Evolutionary conservation across 1,284 basidiomycete genomes (phyloP), one percentile per base, ranked within the genome.

Genomic region (Ceratobasidium sp.): DNA sequence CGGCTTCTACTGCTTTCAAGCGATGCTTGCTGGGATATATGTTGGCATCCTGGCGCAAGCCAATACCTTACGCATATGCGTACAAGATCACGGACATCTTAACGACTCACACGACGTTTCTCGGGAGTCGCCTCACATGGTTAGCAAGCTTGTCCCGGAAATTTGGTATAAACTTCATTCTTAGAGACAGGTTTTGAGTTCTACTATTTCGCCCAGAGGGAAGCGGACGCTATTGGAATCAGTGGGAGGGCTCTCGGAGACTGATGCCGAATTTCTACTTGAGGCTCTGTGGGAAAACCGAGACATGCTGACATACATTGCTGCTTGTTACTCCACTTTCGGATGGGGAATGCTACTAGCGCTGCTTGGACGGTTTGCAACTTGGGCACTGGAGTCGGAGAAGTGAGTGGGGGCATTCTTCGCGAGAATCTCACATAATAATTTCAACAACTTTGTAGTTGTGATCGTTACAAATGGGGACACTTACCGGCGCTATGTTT

Each of bases 271-370:
- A 33, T 68, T 68, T 49, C 7, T 68, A 0, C 46, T 68, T 9
- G 46, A 68, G 10, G 46, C 44, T 28, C 46, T 68, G 7, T 68
- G 66, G 66, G 51, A 68, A 28, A 46, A 68, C 46, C 66, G 66
- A 12, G 49, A 53, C 18, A 15, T 39, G 23, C 33, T 68, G 5
- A 51, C 49, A n/a, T 68, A 51, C n/a, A 2, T 68, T 1, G 51
- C 20, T 20, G 39, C 46, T 20, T 0, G 51, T 5, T 68, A 51
- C 51, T 46, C 66, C 0, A 68, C 66, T 20, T 26, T 13, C 1
- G 66, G 66, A 3, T 68, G 66, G 66, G 44, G 46, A 1, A 53
- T 15, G 13, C 13, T 68, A 0, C 28, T 68, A 49, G 2, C 3
- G 7, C 2, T 68, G 7, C 4, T 68, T 7, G 49, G 46, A 9